These are phyloP conservation scores for Dictyostelium capitatum DNA, from an alignment of 78 protist species.

Conservation along the genomic window DNA sequence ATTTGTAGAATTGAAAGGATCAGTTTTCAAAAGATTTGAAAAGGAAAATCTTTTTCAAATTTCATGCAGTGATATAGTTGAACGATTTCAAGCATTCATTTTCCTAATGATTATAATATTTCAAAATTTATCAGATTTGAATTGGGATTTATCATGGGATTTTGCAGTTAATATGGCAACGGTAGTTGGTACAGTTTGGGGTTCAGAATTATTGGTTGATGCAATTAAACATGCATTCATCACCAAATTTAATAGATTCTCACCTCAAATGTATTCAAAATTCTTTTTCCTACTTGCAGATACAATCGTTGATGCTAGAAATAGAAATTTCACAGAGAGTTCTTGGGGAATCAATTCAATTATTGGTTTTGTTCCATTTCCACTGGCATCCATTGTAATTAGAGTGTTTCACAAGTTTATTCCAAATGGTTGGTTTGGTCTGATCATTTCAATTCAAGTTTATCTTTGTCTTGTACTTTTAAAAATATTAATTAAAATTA, in stretches of 20 bases:
- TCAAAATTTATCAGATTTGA: slow-evolving; percentile 73
- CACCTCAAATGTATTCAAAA: slow-evolving; percentile 52
- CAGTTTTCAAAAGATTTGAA: slow-evolving; percentile 91
- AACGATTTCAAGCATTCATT: slow-evolving; percentile 85
- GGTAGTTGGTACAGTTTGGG: slow-evolving; percentile 34
- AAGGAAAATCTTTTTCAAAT: slow-evolving; percentile 84
- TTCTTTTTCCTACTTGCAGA: slow-evolving; percentile 14
- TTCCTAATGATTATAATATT: slow-evolving; percentile 66
- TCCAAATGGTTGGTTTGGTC: slow-evolving; percentile 21
- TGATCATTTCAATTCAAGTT: slow-evolving; percentile 11
- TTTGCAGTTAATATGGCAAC: background rate
- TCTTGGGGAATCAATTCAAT: slow-evolving; percentile 56
- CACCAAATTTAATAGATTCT: slow-evolving; percentile 86
- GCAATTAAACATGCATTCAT: slow-evolving; percentile 94
- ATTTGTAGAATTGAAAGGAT: slow-evolving; percentile 92
- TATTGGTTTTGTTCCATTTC: slow-evolving; percentile 85
- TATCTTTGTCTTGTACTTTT: slow-evolving; percentile 40
- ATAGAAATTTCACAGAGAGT: slow-evolving; percentile 53
- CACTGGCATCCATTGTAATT: slow-evolving; percentile 59
- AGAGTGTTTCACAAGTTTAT: slow-evolving; percentile 34
- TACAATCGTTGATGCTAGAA: slow-evolving; percentile 37
- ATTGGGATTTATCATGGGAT: slow-evolving; percentile 34
- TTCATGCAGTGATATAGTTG: slow-evolving; percentile 89
- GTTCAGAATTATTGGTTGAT: slow-evolving; percentile 88
- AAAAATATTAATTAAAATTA: slow-evolving; percentile 49